Evolutionary conservation across 805 yeast species (phyloP), one percentile per base, ranked within the genome.

Genomic region (Pichia manshurica): DNA sequence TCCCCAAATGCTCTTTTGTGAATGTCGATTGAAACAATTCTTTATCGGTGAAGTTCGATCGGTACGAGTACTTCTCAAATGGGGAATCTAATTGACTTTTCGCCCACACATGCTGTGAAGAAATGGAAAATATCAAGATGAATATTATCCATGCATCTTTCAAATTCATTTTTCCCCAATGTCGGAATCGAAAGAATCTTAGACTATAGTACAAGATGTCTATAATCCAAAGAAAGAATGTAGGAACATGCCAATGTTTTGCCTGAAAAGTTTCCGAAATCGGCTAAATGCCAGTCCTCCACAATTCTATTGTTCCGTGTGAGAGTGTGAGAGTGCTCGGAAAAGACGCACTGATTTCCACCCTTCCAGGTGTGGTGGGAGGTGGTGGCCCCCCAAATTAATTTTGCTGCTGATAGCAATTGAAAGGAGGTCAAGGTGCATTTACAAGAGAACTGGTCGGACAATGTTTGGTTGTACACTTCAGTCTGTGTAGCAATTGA

Each of bases 21-120:
- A 57, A 65, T 17, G 63, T 55, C 1, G 67, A 62, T 16, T 55
- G 56, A 33, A 46, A 59, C 7, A 62, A 35, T 42, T 57, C 51
- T 0, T 43, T 42, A 23, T 62, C 58, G 4, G 60, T 42, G 25
- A 47, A 48, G 16, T 47, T 46, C 8, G 60, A 52, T 25, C 31
- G 39, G 29, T 56, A 56, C 2, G 50, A 36, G 36, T 43, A 48
- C 40, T 51, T 54, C 32, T 44, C 31, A 32, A 49, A 49, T 4
- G 39, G 22, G 1, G 21, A 12, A 36, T 42, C 36, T 16, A 9
- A 8, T n/a, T 3, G 19, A 21, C 39, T 23, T 29, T 37, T 42
- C 15, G 44, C 44, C n/a, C 12, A 31, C 10, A 41, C 19, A 3
- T 9, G 5, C n/a, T 28, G 34, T 17, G 32, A 17, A 28, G 4